Evolutionary conservation across 257 asterid genomes (phyloP).

Genomic region (Ligustrum vulgare): DNA sequence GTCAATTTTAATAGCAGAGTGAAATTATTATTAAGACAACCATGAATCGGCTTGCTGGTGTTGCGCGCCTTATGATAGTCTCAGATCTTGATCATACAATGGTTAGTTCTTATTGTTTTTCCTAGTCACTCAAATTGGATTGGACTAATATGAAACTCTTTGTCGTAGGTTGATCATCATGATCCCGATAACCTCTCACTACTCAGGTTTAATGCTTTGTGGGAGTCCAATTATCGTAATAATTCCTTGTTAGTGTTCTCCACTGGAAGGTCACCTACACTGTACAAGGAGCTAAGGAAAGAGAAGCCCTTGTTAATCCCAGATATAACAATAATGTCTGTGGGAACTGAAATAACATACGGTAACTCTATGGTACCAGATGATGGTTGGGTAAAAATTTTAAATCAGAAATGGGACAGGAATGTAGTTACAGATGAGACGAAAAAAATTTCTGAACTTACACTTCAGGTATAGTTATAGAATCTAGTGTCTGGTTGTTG

Average conservation of each 20-base stretch:
- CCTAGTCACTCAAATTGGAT: slow-evolving; percentile 11
- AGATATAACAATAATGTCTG: slow-evolving; percentile 91
- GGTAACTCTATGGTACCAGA: slow-evolving; percentile 96
- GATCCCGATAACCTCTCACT: slow-evolving; percentile 74
- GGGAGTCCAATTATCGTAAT: slow-evolving; percentile 85
- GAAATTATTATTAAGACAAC: slow-evolving; percentile 28
- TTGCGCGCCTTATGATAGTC: slow-evolving; percentile 88
- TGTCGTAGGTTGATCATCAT: slow-evolving; percentile 87
- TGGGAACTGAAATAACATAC: slow-evolving; percentile 96
- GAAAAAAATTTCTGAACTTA: slow-evolving; percentile 67
- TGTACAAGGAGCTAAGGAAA: slow-evolving; percentile 88
- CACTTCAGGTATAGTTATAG: slow-evolving; percentile 65
- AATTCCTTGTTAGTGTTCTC: slow-evolving; percentile 91
- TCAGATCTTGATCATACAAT: slow-evolving; percentile 97
- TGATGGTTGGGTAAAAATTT: slow-evolving; percentile 79
- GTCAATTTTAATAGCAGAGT: slow-evolving; percentile 38
- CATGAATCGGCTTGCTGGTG: slow-evolving; percentile 71
- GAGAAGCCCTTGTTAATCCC: slow-evolving; percentile 98
- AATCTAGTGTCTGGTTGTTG: slow-evolving; percentile 8
- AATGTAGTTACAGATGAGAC: slow-evolving; percentile 77
- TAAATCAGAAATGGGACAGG: slow-evolving; percentile 93
- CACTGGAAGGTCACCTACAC: slow-evolving; percentile 93
- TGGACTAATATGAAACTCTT: slow-evolving; percentile 21
- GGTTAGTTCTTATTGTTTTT: slow-evolving; percentile 47
- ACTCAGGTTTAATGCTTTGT: slow-evolving; percentile 90